Percentiles rank a stretch among this genome's conserved stretches.
Conservation (phyloP, 768 basidiomycete genomes). For the Lanmaoa rubissima region DNA sequence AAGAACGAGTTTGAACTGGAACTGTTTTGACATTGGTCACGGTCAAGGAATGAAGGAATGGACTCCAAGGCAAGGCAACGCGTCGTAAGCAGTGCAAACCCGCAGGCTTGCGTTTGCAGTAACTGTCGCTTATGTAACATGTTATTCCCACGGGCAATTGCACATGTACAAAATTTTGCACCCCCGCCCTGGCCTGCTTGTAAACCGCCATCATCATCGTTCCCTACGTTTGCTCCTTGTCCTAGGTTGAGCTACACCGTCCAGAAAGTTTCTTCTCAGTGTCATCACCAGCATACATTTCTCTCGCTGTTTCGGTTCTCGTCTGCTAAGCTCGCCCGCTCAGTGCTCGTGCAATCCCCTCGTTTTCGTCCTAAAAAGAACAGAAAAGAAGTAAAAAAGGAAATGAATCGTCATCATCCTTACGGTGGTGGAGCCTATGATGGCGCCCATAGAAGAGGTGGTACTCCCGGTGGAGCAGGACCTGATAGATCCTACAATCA, state of each 20-base stretch:
- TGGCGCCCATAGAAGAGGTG: slow-evolving; percentile 58
- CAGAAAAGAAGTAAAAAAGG: slow-evolving; percentile 19
- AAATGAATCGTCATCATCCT: slow-evolving; percentile 89
- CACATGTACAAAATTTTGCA: slow-evolving; percentile 35
- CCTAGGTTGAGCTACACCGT: slow-evolving; percentile 24
- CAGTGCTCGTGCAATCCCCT: slow-evolving; percentile 25
- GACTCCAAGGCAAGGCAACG: slow-evolving; percentile 1
- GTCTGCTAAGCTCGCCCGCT: slow-evolving; percentile 27
- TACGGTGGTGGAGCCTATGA: slow-evolving; percentile 69
- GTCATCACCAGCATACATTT: slow-evolving; percentile 16
- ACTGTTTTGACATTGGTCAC: slow-evolving; percentile 82
- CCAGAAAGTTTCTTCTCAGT: slow-evolving; percentile 25
- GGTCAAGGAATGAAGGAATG: slow-evolving; percentile 23
- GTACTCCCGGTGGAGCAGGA: slow-evolving; percentile 62
- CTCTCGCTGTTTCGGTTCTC: slow-evolving; percentile 17
- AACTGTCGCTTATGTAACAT: slow-evolving; percentile 23
- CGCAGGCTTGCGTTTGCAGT: slow-evolving; percentile 13
- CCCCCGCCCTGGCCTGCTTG: slow-evolving; percentile 18
- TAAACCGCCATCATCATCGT: slow-evolving; percentile 39
- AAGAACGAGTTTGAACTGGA: slow-evolving; percentile 94
- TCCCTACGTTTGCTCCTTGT: slow-evolving; percentile 24
- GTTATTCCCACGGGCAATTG: slow-evolving; percentile 24
- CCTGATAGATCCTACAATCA: slow-evolving; percentile 70
- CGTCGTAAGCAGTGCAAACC: neutral
- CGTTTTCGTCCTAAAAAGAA: slow-evolving; percentile 30